Evolutionary conservation across 2,329 filamentous ascomycete genomes (phyloP), one percentile per base, ranked within the genome.

Genomic region (Penicillium corylophilum): DNA sequence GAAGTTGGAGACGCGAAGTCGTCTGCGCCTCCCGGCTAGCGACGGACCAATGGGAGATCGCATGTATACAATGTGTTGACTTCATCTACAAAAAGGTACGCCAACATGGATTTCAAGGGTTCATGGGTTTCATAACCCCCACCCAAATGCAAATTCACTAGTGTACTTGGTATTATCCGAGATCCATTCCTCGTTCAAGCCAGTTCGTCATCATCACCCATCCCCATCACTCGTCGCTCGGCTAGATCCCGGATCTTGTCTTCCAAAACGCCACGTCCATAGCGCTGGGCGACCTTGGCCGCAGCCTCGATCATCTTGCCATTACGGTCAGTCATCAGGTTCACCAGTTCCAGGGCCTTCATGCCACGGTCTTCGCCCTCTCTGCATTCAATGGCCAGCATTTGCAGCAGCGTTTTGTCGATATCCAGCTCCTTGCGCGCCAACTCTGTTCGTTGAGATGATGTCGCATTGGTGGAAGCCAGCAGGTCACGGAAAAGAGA

Each of bases 261-360:
- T 38, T 87, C 87, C 61, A 99, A 73, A 23, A 96, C 82, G 36
- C 82, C 81, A 54, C 89, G 79, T 9, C 89, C 89, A 74, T 95
- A 99, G 62, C 93, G 80, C 67, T 88, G 84, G 8, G 94, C 94
- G 44, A 99, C 84, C 79, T 95, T 96, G 50, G 85, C 84, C 1
- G 94, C 94, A 4, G 93, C 89, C 70, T 96, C 91, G 51, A 96
- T 73, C 89, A 96, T 96, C 70, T 88, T 87, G 16, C 93, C 93
- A 54, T 84, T 88, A 41, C 84, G 80, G 74, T 97, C 92, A 40
- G 82, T 82, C 86, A 99, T 89, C 64, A 99, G 77, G 55, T 82
- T 80, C 26, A 95, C 94, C 64, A 97, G 82, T 74, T 99, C 95
- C 31, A 99, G 77, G 0, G 93, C 93, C 61, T 93, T 90, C 90